Evolutionary conservation across 1,139 yeast species (phyloP), one percentile per base, ranked within the genome.

Genomic region (Sugiyamaella xylanicola): DNA sequence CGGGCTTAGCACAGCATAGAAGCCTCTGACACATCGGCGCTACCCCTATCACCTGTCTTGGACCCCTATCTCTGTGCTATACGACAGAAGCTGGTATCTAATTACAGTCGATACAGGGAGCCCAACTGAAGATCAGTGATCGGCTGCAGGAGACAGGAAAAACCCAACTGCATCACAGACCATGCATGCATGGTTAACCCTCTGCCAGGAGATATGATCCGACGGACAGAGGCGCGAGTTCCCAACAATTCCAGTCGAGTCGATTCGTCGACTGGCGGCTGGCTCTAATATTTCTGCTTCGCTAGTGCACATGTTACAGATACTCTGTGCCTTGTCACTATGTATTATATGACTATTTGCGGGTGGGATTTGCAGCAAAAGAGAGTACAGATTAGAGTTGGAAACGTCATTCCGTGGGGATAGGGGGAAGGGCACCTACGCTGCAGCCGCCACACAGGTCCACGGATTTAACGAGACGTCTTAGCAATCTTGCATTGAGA

Each of bases 381-480:
- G 9, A 25, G 29, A 9, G 29, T 25, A 5, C 29, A 9, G 29
- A 25, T 25, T 25, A 25, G 5, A 25, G 9, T 25, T 9, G 5
- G 29, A 5, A 25, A 25, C 29, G 29, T 9, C 29, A 25, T 9
- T 5, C 29, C 9, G 29, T 9, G 15, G 37, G 37, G 37, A 32
- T 32, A 32, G 37, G 37, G 37, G 37, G 13, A 32, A n/a, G n/a
- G 15, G 13, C 15, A 25, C 9, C 8, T 5, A 25, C 9, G 29
- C 37, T 8, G 37, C 13, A 8, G 37, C 37, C 13, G 37, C 37
- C 37, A n/a, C 37, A 8, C 13, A 4, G 15, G 15, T n/a, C 37
- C 37, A 32, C 37, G 37, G 37, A 32, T 32, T 32, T 32, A 32
- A 32, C 37, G 37, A 32, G 37, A n/a, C n/a, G n/a, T n/a, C n/a